These are phyloP conservation scores for Cyathus striatus DNA, from an alignment of 768 basidiomycete genomes.

Conservation along the genomic window DNA sequence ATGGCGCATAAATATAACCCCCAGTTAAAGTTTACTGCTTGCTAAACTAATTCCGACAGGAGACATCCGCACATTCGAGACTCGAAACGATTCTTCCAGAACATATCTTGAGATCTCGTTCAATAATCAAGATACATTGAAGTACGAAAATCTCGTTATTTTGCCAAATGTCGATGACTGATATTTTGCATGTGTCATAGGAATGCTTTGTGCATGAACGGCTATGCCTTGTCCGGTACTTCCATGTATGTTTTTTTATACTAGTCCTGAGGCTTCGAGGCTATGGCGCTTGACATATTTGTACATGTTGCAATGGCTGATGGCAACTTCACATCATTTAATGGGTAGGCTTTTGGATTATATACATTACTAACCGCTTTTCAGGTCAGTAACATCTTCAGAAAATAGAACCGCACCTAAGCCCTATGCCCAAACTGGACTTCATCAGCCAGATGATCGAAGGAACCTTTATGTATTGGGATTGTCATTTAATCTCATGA, in stretches of 20 bases:
- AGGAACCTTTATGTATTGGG: constrained; percentile 85
- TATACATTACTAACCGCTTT: neutral
- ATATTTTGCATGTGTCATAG: constrained; percentile 23
- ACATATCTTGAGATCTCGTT: constrained; percentile 50
- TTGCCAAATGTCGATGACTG: neutral
- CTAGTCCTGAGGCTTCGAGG: constrained; percentile 1
- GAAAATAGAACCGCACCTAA: too few species aligned
- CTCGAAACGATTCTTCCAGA: constrained; percentile 30
- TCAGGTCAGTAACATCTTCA: neutral
- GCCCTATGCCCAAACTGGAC: neutral
- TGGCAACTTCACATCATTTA: too few species aligned
- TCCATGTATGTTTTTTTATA: constrained; percentile 41
- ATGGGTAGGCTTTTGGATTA: too few species aligned
- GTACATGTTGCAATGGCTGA: neutral
- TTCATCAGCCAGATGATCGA: constrained; percentile 40
- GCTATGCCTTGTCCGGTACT: constrained; percentile 50
- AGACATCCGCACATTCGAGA: constrained; percentile 43
- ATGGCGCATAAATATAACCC: too few species aligned
- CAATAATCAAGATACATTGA: constrained; percentile 43
- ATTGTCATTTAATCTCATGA: constrained; percentile 74
- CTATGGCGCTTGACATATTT: neutral
- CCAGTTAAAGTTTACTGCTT: too few species aligned
- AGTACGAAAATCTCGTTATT: constrained; percentile 31
- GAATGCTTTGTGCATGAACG: constrained; percentile 64
- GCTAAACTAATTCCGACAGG: too few species aligned